Conservation (phyloP, 805 yeast genomes). For the Candida anglica region DNA sequence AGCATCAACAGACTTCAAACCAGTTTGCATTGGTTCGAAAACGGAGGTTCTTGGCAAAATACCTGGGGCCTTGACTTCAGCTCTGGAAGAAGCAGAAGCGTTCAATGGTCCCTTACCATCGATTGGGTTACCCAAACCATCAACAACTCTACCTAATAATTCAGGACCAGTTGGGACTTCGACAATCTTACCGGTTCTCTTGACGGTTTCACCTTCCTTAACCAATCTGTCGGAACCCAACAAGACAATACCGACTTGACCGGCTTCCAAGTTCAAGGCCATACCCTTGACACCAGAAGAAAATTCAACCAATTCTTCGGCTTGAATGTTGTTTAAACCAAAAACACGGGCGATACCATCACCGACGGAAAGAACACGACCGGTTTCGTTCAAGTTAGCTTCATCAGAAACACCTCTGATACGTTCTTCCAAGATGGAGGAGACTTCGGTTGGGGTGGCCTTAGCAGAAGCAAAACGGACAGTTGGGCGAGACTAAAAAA, state of each 20-base stretch:
- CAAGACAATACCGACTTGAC: conserved; percentile 99
- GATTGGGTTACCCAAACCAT: conserved; percentile 98
- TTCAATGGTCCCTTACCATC: conserved; percentile 99
- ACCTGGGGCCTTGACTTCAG: conserved; percentile 99
- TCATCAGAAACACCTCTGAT: conserved; percentile 98
- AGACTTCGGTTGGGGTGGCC: conserved; percentile 99
- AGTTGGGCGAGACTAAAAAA: conserved; percentile 66
- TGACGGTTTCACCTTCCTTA: conserved; percentile 99
- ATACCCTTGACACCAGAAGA: conserved; percentile 99
- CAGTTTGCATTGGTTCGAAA: conserved; percentile 99
- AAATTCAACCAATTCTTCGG: conserved; percentile 99
- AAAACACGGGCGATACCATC: conserved; percentile 99
- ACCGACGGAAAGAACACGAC: conserved; percentile 98
- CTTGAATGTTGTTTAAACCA: conserved; percentile 99
- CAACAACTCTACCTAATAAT: conserved; percentile 98
- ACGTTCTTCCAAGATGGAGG: conserved; percentile 98
- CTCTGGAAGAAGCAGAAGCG: conserved; percentile 81
- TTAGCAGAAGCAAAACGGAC: conserved; percentile 89
- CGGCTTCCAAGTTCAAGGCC: conserved; percentile 99
- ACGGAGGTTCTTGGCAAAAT: conserved; percentile 99
- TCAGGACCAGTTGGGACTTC: conserved; percentile 99
- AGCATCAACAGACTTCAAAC: conserved; percentile 98
- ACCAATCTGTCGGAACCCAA: conserved; percentile 99
- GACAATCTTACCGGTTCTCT: conserved; percentile 99
- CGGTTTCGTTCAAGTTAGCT: conserved; percentile 97